Conservation (phyloP, 306 rosid species). For the Canavalia ensiformis region DNA sequence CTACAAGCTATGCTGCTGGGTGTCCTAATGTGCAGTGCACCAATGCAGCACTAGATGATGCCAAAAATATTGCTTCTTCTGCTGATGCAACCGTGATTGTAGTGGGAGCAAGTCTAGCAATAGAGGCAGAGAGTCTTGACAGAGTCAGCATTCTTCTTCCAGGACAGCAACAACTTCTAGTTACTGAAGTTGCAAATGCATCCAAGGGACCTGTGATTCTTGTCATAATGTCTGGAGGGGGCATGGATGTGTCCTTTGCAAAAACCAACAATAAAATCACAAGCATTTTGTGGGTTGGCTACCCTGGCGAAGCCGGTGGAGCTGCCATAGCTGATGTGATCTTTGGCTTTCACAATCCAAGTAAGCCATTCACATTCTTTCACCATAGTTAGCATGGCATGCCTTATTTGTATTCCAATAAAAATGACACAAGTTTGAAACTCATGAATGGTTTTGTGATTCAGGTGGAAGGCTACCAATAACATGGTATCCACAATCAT, state of each 20-base stretch:
- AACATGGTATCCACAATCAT: constrained; percentile 97
- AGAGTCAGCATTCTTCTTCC: constrained; percentile 79
- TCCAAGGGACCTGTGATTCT: constrained; percentile 93
- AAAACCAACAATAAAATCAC: constrained; percentile 69
- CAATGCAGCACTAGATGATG: constrained; percentile 68
- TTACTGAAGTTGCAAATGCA: constrained; percentile 79
- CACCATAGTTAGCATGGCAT: not conserved
- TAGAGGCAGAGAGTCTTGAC: constrained; percentile 86
- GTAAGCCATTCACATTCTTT: constrained; percentile 46
- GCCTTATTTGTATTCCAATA: not conserved
- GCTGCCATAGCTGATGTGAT: constrained; percentile 93
- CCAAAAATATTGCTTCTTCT: constrained; percentile 74
- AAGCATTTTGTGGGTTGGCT: constrained; percentile 97
- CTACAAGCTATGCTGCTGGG: constrained; percentile 71
- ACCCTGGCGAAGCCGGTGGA: constrained; percentile 99
- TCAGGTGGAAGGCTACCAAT: constrained; percentile 95
- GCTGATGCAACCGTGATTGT: constrained; percentile 88
- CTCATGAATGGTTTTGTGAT: not conserved
- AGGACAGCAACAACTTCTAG: constrained; percentile 76
- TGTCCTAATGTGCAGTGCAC: constrained; percentile 84
- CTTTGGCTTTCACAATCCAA: constrained; percentile 84
- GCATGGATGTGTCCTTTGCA: constrained; percentile 89
- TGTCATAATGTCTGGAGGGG: constrained; percentile 95
- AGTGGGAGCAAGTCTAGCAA: constrained; percentile 76
- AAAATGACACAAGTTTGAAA: constrained; percentile 20